Percentiles rank a stretch among this genome's conserved stretches.
Conservation (phyloP, 164 flowering plant genomes). For the Stephania cephalantha region DNA sequence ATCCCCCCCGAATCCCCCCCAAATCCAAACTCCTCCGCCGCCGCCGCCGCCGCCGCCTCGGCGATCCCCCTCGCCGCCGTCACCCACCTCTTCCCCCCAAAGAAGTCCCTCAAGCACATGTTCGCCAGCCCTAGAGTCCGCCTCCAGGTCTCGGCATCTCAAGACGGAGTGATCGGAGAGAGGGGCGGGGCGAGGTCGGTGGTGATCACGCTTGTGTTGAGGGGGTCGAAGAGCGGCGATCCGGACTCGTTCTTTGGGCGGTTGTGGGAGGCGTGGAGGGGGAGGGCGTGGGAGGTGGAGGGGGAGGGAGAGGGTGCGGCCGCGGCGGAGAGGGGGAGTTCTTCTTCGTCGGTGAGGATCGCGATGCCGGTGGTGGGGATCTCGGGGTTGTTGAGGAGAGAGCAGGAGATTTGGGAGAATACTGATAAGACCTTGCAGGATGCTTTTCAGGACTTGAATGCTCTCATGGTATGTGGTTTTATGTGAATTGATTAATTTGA, state of each 20-base stretch:
- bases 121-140: constrained; percentile 74
- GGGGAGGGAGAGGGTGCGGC: constrained; percentile 14
- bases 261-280: constrained; percentile 74
- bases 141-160: constrained; percentile 41
- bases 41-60: constrained; percentile 9
- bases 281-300: constrained; percentile 61
- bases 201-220: constrained; percentile 49
- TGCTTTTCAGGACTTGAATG: constrained; percentile 93
- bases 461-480: constrained; percentile 71
- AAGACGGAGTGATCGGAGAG: constrained; percentile 23
- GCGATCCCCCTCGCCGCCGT: constrained; percentile 52
- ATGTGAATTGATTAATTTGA: not conserved
- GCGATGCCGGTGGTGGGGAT: constrained; percentile 65
- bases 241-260: constrained; percentile 50
- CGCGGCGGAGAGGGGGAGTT: constrained; percentile 15
- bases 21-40: constrained; percentile 18
- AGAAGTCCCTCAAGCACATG: constrained; percentile 70
- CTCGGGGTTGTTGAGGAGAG: constrained; percentile 89
- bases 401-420: constrained; percentile 97
- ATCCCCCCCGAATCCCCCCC: constrained; percentile 15
- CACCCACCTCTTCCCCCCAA: constrained; percentile 50
- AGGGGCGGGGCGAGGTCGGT: constrained; percentile 30
- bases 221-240: constrained; percentile 54
- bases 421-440: constrained; percentile 94
- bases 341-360: constrained; percentile 22